These are phyloP conservation scores for Camelina laxa DNA, from an alignment of 345 rosid species.

Conservation along the genomic window DNA sequence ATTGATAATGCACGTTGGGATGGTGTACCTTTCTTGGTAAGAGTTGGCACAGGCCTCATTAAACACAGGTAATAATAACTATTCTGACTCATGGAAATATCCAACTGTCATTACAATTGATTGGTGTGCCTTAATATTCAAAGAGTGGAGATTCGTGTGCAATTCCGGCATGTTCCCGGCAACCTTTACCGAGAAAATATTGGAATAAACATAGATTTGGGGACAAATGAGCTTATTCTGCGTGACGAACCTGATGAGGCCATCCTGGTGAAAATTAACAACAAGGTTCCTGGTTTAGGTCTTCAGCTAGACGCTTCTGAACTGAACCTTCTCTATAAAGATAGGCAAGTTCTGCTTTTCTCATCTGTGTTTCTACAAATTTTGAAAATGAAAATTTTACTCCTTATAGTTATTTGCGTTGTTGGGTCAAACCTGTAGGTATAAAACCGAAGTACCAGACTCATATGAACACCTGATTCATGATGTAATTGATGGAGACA, in stretches of 20 bases:
- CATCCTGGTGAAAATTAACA: constrained; percentile 71
- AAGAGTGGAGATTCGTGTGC: constrained; percentile 78
- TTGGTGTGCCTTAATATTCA: constrained; percentile 33
- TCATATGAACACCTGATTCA: constrained; percentile 82
- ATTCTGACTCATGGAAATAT: constrained; percentile 10
- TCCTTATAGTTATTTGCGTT: not conserved
- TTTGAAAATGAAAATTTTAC: not conserved
- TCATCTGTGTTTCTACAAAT: constrained; percentile 12
- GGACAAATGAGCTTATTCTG: constrained; percentile 70
- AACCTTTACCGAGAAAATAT: constrained; percentile 63
- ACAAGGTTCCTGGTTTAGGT: constrained; percentile 75
- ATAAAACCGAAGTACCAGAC: constrained; percentile 67
- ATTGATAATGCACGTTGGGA: constrained; percentile 92
- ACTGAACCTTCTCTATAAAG: constrained; percentile 76
- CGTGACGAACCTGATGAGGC: constrained; percentile 73
- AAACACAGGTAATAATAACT: constrained; percentile 60
- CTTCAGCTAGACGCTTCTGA: constrained; percentile 79
- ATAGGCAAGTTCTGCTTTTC: constrained; percentile 49
- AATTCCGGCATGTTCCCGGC: constrained; percentile 70
- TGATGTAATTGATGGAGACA: constrained; percentile 82
- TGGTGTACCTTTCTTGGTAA: constrained; percentile 73
- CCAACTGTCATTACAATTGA: not conserved
- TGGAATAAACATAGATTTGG: constrained; percentile 56
- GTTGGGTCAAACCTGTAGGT: constrained; percentile 45
- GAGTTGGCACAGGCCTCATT: constrained; percentile 75